Conservation (phyloP, 2,329 filamentous ascomycete species). For the Endoconidiophora laricicola region DNA sequence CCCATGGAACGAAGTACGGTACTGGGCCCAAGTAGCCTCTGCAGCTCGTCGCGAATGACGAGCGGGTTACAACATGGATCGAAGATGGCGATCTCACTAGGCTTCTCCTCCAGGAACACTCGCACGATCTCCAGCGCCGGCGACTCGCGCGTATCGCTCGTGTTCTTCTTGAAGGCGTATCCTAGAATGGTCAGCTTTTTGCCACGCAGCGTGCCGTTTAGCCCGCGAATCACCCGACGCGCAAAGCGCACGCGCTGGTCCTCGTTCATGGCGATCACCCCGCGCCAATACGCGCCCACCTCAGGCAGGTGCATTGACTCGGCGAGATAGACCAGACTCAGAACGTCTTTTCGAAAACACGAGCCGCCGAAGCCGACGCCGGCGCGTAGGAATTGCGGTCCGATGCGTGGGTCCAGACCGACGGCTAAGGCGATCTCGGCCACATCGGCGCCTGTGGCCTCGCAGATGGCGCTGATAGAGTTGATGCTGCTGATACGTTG, state of each 20-base stretch:
- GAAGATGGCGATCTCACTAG: constrained; percentile 48
- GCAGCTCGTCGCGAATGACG: constrained; percentile 34
- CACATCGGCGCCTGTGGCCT: constrained; percentile 59
- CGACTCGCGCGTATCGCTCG: constrained; percentile 56
- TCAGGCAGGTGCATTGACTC: constrained; percentile 52
- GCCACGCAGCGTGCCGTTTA: constrained; percentile 50
- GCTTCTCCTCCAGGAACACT: constrained; percentile 45
- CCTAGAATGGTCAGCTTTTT: constrained; percentile 61
- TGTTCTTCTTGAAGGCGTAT: constrained; percentile 69
- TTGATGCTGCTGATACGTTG: constrained; percentile 72
- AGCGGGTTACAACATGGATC: constrained; percentile 45
- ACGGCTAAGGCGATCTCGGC: constrained; percentile 51
- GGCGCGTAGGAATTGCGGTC: constrained; percentile 55
- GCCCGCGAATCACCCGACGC: constrained; percentile 44
- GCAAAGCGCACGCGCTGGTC: constrained; percentile 55
- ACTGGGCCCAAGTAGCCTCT: constrained; percentile 23
- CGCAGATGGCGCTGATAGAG: constrained; percentile 64
- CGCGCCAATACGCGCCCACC: constrained; percentile 59
- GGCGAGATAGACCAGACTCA: constrained; percentile 57
- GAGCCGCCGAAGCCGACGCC: constrained; percentile 65
- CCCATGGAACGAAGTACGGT: constrained; percentile 21
- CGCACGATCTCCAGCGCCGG: constrained; percentile 52
- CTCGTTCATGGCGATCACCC: constrained; percentile 61
- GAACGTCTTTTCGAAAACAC: constrained; percentile 69
- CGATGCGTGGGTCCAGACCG: constrained; percentile 56